These are phyloP conservation scores for Podosphaera fusca DNA, from an alignment of 2,329 filamentous ascomycete genomes.

Conservation along the genomic window DNA sequence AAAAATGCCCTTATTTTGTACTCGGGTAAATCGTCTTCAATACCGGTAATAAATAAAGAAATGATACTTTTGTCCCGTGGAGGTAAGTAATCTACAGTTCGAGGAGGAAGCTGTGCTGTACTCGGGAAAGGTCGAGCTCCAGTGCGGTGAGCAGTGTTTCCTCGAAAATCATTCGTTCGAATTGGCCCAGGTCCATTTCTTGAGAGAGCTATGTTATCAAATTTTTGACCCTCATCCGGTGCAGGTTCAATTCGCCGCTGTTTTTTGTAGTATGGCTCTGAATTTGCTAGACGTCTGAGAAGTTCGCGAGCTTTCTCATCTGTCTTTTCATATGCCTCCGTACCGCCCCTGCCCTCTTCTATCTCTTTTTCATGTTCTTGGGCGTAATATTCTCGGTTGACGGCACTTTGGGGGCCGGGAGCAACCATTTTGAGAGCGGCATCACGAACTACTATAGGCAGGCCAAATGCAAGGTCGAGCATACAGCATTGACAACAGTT, in stretches of 20 bases:
- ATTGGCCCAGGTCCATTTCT: constrained; percentile 47
- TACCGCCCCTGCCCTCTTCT: constrained; percentile 64
- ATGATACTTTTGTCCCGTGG: constrained; percentile 70
- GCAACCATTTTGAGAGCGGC: constrained; percentile 95
- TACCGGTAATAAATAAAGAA: constrained; percentile 80
- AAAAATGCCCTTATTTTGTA: constrained; percentile 82
- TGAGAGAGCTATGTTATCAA: constrained; percentile 18
- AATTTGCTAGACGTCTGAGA: constrained; percentile 61
- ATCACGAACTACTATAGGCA: constrained; percentile 86
- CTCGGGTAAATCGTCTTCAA: constrained; percentile 90
- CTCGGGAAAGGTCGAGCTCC: constrained; percentile 38
- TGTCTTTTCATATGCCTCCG: constrained; percentile 87
- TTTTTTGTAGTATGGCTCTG: constrained; percentile 87
- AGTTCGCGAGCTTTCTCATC: constrained; percentile 91
- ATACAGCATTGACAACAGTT: constrained; percentile 99
- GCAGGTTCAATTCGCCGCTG: constrained; percentile 49
- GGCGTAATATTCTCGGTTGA: constrained; percentile 93
- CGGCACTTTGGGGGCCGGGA: constrained; percentile 70
- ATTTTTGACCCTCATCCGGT: constrained; percentile 22
- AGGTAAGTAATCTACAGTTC: constrained; percentile 65
- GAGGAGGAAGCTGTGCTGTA: constrained; percentile 52
- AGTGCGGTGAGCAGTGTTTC: constrained; percentile 22
- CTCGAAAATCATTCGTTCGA: constrained; percentile 43
- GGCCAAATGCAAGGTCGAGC: constrained; percentile 86
- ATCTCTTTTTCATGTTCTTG: constrained; percentile 93